phyloP scores from a whole-genome alignment of 345 rosid species.

The Populus euphratica region DNA sequence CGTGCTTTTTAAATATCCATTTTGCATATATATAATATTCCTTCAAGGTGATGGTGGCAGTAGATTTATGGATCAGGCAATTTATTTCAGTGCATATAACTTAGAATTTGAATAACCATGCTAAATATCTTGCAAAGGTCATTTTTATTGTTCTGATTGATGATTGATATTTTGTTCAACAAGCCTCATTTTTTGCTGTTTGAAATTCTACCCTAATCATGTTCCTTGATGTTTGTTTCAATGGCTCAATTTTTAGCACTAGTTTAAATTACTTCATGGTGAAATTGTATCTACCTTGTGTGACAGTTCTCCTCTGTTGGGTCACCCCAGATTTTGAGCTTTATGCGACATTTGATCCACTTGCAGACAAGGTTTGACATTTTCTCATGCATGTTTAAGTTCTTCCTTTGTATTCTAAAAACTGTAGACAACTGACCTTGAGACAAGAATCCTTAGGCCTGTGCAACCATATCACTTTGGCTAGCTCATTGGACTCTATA shows the following conservation, averaged over 20 bases:
- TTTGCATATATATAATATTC: background rate
- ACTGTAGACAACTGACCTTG: background rate
- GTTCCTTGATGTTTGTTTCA: background rate
- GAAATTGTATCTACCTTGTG: slow-evolving; percentile 6
- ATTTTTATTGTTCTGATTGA: background rate
- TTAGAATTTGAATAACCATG: background rate
- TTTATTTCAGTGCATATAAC: background rate
- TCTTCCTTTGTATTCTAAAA: background rate
- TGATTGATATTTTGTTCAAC: background rate
- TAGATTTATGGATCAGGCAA: background rate
- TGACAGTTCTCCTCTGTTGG: slow-evolving; percentile 93
- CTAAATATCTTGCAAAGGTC: background rate
- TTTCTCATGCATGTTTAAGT: background rate
- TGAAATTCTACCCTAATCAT: background rate
- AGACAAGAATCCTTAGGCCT: background rate
- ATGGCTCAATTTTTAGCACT: background rate
- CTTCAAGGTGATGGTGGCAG: background rate
- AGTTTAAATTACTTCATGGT: background rate
- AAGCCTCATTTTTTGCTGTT: background rate
- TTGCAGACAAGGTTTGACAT: slow-evolving; percentile 80
- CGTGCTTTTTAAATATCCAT: background rate
- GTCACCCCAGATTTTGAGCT: slow-evolving; percentile 94
- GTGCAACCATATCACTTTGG: background rate
- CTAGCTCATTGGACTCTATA: background rate
- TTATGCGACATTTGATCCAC: slow-evolving; percentile 97